Conservation (phyloP, 2,329 filamentous ascomycete genomes). For the Tricladium varicosporioides region DNA sequence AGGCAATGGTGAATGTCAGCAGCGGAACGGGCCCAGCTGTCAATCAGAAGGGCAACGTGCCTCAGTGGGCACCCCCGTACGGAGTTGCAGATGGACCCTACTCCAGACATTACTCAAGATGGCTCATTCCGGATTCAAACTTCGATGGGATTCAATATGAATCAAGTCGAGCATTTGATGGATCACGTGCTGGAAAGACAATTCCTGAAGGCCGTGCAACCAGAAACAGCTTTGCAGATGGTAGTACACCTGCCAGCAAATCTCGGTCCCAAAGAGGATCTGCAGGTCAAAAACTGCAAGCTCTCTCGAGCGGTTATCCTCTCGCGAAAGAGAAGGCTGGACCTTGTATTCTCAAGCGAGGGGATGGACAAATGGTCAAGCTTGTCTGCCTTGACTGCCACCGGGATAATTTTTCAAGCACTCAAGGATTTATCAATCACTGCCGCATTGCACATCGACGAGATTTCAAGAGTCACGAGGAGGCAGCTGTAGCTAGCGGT, state of each 20-base stretch:
- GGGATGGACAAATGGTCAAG: slow-evolving; percentile 84
- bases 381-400: slow-evolving; percentile 87
- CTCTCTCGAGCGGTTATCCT: slow-evolving; percentile 68
- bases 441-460: slow-evolving; percentile 93
- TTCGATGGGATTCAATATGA: slow-evolving; percentile 70
- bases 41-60: slow-evolving; percentile 60
- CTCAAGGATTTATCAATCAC: slow-evolving; percentile 99
- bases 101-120: slow-evolving; percentile 89
- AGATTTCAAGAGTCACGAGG: slow-evolving; percentile 94
- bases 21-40: slow-evolving; percentile 72
- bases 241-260: slow-evolving; percentile 42
- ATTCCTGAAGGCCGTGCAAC: slow-evolving; percentile 72
- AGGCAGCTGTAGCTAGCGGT: slow-evolving; percentile 84
- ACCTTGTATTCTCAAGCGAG: slow-evolving; percentile 80
- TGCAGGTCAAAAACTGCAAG: slow-evolving; percentile 62
- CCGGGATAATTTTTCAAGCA: slow-evolving; percentile 89
- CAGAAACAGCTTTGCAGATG: slow-evolving; percentile 68
- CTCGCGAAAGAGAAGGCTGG: slow-evolving; percentile 77
- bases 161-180: slow-evolving; percentile 24
- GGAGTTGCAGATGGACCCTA: slow-evolving; percentile 92
- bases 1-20: slow-evolving; percentile 68
- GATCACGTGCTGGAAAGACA: slow-evolving; percentile 38
- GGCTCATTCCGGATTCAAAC: slow-evolving; percentile 83
- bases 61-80: slow-evolving; percentile 81
- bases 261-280: slow-evolving; percentile 57